These are phyloP conservation scores for Perilla frutescens DNA, from an alignment of 257 asterid species.

Conservation along the genomic window DNA sequence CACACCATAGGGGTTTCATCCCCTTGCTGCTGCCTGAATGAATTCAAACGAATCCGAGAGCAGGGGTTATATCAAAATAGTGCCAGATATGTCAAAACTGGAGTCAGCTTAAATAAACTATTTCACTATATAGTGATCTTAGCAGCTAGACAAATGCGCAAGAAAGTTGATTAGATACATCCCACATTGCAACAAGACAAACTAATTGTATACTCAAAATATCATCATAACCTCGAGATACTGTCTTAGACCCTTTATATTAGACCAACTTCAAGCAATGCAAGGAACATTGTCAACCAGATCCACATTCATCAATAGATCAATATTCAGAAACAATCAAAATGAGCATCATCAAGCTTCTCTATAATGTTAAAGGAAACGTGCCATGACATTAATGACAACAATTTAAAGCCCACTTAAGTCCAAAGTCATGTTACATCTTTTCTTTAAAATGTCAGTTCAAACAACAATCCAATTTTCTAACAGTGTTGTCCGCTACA, in stretches of 20 bases:
- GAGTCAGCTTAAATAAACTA: slow-evolving; percentile 13
- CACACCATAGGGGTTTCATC: slow-evolving; percentile 99
- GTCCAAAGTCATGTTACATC: slow-evolving; percentile 14
- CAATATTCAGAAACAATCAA: slow-evolving; percentile 1
- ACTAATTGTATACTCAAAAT: neutral
- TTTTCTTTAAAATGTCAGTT: neutral
- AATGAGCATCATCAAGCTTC: neutral
- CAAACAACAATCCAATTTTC: neutral
- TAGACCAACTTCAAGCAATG: slow-evolving; percentile 24
- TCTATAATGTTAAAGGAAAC: slow-evolving; percentile 6
- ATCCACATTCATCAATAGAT: slow-evolving; percentile 2
- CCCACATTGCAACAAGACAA: neutral
- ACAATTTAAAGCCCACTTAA: neutral
- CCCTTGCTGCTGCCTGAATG: slow-evolving; percentile 87
- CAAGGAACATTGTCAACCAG: neutral
- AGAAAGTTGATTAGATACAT: neutral
- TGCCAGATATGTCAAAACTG: slow-evolving; percentile 15
- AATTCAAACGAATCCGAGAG: slow-evolving; percentile 18
- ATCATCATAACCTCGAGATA: neutral
- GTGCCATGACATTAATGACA: neutral
- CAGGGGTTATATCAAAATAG: slow-evolving; percentile 13
- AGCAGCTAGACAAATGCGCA: neutral
- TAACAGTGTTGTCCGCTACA: neutral
- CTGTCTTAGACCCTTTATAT: slow-evolving; percentile 5
- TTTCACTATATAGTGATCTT: neutral